Evolutionary conservation across 73 alveolate genomes (phyloP), one percentile per base, ranked within the genome.

Genomic region (Paramecium biaurelia): DNA sequence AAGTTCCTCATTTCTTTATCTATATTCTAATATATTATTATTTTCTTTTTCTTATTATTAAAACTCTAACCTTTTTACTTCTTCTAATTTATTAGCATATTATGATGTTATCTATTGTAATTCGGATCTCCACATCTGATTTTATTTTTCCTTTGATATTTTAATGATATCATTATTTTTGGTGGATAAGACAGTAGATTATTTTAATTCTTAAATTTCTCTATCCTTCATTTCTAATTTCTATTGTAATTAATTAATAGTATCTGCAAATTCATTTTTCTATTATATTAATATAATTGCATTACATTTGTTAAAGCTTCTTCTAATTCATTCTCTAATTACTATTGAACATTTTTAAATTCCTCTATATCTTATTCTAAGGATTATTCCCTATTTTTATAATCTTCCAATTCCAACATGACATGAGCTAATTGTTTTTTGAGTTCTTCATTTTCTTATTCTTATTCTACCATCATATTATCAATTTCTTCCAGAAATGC

Each of bases 401-500:
- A 26, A 18, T 72, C 92, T 47, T 89, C 88, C 32, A 58, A 57
- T 32, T 87, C 57, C 56, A 2, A 63, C 76, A 85, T 47, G 4
- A 70, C 68, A 15, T 37, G 32, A 8, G 70, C 76, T 26, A 63
- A 41, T 23, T 70, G 24, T 42, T 68, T 57, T 53, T 89, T 89
- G 15, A 89, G 74, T n/a, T 68, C 74, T 14, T 89, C 94, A 42
- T 70, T 76, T 12, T 93, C 96, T 42, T 93, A 67, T 56, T 93
- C 96, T 23, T 87, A 92, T 23, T 93, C 94, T 15, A 86, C 92
- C 72, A 88, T 70, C 59, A 79, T 59, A 20, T 70, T 72, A 70
- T 93, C 96, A 6, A 93, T 87, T 89, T 93, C 94, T 38, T 93
- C 96, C 30, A 93, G 41, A 38, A 93, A 86, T 43, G 88, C 70